Base-by-base conservation (phyloP, 2,329 filamentous ascomycete species). In the Penicillium griseofulvum region DNA sequence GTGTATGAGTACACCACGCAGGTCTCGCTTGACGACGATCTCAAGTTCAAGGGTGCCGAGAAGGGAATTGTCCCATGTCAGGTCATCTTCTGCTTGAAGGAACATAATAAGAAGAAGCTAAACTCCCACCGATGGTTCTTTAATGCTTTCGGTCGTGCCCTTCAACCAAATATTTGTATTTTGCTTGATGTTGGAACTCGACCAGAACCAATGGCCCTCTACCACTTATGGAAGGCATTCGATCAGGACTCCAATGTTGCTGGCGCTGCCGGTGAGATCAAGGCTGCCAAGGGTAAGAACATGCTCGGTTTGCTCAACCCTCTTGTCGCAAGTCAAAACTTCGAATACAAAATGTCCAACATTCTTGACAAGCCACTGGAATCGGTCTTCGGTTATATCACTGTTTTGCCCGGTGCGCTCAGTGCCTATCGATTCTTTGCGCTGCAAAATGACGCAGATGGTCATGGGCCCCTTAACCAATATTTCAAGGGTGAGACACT, bases 331-430 rank as follows among this genome's bases (percentile, higher is more conserved):
- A 96, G 91, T 43, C 94, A 99, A 68, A 99, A 99, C 72, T 99
- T 99, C 64, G 94, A 99, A 78, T 99, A 99, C 80, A 99, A 99
- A 76, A 97, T 99, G 91, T 96, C 91, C 38, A 99, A 99, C 67
- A 99, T 99, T 67, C 81, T 99, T 26, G 94, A 99, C 72, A 99
- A 99, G 74, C 94, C 94, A 0, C 80, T 99, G 2, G 94, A 99
- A 73, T 96, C 91, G 0, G 93, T 96, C 0, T 99, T 99, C 72
- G 94, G 94, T 2, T 99, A 97, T 71, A 99, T 99, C 65, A 97
- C 93, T 6, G 94, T 99, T 65, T 78, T 99, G 61, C 95, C 94
- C 0, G 95, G 94, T 74, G 94, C 94, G 0, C 83, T 99, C 49
- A 96, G 90, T 70, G 94, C 94, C 1, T 99, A 99, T 72, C 85